Conservation (phyloP, 2,329 filamentous ascomycete genomes). For the Septoria petroselini region DNA sequence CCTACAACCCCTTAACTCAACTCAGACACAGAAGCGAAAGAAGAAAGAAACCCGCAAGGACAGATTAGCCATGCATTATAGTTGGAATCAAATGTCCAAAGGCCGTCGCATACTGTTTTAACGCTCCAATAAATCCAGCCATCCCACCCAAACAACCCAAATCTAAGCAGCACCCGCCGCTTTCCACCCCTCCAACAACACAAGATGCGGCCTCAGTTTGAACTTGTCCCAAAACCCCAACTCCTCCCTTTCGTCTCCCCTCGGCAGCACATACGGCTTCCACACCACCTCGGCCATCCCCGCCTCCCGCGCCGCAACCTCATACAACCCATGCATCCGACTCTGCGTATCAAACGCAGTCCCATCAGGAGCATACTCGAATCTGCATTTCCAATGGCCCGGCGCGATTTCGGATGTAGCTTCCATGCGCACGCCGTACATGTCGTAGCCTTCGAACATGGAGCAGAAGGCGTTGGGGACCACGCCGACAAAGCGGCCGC, state of each 20-base stretch:
- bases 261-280: slow-evolving; percentile 15
- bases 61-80: no score
- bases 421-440: slow-evolving; percentile 1
- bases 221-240: slow-evolving; percentile 21
- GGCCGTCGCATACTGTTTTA: no score
- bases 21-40: no score
- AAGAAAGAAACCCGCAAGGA: no score
- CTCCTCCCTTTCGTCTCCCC: slow-evolving; percentile 10
- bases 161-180: no score
- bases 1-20: no score
- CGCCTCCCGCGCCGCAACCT: slow-evolving; percentile 17
- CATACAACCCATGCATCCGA: slow-evolving; percentile 6
- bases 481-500: slow-evolving; percentile 13
- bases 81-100: no score
- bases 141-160: no score
- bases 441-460: slow-evolving; percentile 1
- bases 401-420: background rate
- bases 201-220: slow-evolving; percentile 15
- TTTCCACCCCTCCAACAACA: slow-evolving; percentile 12
- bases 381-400: slow-evolving; percentile 5
- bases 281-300: slow-evolving; percentile 16
- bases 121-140: no score
- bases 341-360: background rate
- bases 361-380: background rate
- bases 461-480: slow-evolving; percentile 3